Percentiles rank a stretch among this genome's conserved stretches.
Conservation (phyloP, 176 grass and related monocot species). For the Guadua angustifolia region DNA sequence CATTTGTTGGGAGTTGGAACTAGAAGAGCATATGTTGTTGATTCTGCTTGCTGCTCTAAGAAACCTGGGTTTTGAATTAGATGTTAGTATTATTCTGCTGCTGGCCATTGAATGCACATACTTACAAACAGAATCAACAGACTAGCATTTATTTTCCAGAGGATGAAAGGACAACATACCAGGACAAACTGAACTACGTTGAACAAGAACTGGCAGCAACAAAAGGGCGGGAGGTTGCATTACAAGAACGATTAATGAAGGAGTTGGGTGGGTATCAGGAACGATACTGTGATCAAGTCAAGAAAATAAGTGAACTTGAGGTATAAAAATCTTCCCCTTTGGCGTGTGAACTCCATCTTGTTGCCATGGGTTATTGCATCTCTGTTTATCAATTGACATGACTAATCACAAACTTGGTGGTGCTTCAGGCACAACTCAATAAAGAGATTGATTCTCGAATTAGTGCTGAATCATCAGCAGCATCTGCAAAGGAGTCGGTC, state of each 20-base stretch:
- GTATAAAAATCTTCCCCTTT: slow-evolving; percentile 35
- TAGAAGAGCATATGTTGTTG: slow-evolving; percentile 11
- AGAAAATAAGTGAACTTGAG: slow-evolving; percentile 75
- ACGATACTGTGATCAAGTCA: slow-evolving; percentile 68
- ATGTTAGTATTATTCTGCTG: slow-evolving; percentile 27
- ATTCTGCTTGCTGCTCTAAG: slow-evolving; percentile 27
- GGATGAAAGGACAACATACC: slow-evolving; percentile 69
- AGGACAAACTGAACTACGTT: slow-evolving; percentile 63
- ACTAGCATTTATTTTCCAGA: slow-evolving; percentile 57
- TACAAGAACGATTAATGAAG: slow-evolving; percentile 79
- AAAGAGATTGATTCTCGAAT: slow-evolving; percentile 75
- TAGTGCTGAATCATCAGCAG: slow-evolving; percentile 55
- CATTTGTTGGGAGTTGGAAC: neutral
- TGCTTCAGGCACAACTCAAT: slow-evolving; percentile 65
- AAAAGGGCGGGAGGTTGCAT: slow-evolving; percentile 75
- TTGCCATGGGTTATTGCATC: neutral
- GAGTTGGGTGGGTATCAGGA: slow-evolving; percentile 70
- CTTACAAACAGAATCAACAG: neutral
- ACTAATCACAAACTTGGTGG: slow-evolving; percentile 27
- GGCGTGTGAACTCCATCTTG: neutral
- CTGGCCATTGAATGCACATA: slow-evolving; percentile 24
- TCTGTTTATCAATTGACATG: slow-evolving; percentile 17
- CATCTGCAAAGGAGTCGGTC: slow-evolving; percentile 68
- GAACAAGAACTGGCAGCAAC: slow-evolving; percentile 91
- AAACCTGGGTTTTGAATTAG: neutral